Evolutionary conservation across 2,329 filamentous ascomycete species (phyloP).

Genomic region (Penicillium griseofulvum): DNA sequence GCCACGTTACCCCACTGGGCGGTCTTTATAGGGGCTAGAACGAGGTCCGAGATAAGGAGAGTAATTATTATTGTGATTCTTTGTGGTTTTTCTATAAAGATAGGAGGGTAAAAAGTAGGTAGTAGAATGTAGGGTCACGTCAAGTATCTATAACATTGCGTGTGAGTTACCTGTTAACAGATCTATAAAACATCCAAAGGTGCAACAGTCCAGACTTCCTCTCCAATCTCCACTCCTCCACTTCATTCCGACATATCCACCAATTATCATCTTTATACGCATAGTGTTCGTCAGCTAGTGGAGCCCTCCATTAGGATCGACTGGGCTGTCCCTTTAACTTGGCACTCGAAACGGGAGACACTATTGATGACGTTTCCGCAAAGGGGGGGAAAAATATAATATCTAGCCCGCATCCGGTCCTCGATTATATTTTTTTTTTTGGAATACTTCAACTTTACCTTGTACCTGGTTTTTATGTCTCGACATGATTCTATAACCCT

Average conservation of each 20-base stretch:
- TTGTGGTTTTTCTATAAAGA: not conserved
- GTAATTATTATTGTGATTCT: not conserved
- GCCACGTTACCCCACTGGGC: conserved; percentile 10
- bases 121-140: not conserved
- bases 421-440: not conserved
- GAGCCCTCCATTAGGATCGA: conserved; percentile 20
- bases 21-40: conserved; percentile 7
- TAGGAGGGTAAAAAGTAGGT: too few species aligned
- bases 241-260: conserved; percentile 3
- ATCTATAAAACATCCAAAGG: not conserved
- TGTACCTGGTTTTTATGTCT: not conserved
- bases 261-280: conserved; percentile 6
- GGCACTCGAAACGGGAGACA: conserved; percentile 8
- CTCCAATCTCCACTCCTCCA: conserved; percentile 11
- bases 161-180: not conserved
- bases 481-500: conserved; percentile 17
- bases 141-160: not conserved
- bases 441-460: conserved; percentile 5
- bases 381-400: conserved; percentile 22
- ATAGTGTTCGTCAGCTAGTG: conserved; percentile 27
- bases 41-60: conserved; percentile 6
- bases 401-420: conserved; percentile 20
- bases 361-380: conserved; percentile 26
- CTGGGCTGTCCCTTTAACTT: conserved; percentile 16
- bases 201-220: conserved; percentile 10